These are phyloP conservation scores for Emericellopsis terricola DNA, from an alignment of 495 filamentous ascomycete genomes.

Conservation along the genomic window DNA sequence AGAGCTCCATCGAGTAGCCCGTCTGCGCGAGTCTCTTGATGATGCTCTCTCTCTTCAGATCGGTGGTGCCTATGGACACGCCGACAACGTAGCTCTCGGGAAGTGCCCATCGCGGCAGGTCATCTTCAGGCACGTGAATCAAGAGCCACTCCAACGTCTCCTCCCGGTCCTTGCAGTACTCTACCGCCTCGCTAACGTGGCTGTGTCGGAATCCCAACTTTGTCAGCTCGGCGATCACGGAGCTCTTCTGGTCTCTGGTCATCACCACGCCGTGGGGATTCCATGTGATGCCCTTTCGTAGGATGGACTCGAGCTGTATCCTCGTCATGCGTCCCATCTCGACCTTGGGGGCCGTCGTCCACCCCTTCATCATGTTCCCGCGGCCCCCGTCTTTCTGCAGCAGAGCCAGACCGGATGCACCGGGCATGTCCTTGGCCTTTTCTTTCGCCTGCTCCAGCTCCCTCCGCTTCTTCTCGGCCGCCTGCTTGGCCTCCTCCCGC, in stretches of 20 bases:
- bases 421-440: slow-evolving; percentile 39
- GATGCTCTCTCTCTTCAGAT: slow-evolving; percentile 58
- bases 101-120: slow-evolving; percentile 74
- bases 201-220: slow-evolving; percentile 66
- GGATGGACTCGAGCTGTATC: slow-evolving; percentile 54
- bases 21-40: slow-evolving; percentile 66
- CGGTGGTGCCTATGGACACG: slow-evolving; percentile 60
- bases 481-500: slow-evolving; percentile 53
- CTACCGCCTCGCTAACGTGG: slow-evolving; percentile 76
- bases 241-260: slow-evolving; percentile 29
- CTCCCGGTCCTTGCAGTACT: slow-evolving; percentile 78
- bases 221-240: slow-evolving; percentile 55
- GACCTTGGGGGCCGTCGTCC: slow-evolving; percentile 72
- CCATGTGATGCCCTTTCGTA: slow-evolving; percentile 66
- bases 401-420: slow-evolving; percentile 17
- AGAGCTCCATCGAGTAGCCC: slow-evolving; percentile 74
- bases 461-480: slow-evolving; percentile 51
- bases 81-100: slow-evolving; percentile 83
- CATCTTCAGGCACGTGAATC: slow-evolving; percentile 92
- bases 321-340: slow-evolving; percentile 75
- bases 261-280: slow-evolving; percentile 60
- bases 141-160: slow-evolving; percentile 84
- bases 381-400: slow-evolving; percentile 11
- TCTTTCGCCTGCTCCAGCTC: slow-evolving; percentile 42
- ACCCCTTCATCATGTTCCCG: slow-evolving; percentile 41